phyloP scores from a whole-genome alignment of 2,329 filamentous ascomycete genomes.

The Clarireedia monteithiana region DNA sequence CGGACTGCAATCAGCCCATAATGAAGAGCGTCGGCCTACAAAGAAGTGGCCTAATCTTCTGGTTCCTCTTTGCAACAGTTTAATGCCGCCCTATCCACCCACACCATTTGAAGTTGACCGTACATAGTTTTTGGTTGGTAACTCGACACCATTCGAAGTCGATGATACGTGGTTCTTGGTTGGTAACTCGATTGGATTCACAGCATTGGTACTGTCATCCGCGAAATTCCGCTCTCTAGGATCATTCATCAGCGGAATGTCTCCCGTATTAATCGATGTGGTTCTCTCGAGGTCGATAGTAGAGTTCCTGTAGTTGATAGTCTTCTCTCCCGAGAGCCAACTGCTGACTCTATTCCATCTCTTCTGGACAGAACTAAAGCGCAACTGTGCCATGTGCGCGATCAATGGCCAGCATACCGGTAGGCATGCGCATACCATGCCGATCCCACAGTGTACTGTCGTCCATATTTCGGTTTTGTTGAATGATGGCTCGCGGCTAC shows the following conservation, averaged over 20 bases:
- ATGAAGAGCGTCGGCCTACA: no score
- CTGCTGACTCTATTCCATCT: background rate
- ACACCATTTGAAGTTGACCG: no score
- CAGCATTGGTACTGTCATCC: no score
- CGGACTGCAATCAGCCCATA: no score
- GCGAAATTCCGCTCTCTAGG: background rate
- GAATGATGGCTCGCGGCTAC: constrained; percentile 1
- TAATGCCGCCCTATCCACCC: no score
- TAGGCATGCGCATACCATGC: constrained; percentile 1
- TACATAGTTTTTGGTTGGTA: no score
- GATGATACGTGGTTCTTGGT: no score
- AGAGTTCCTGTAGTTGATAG: background rate
- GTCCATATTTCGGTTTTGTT: background rate
- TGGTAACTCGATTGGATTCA: no score
- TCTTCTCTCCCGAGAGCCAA: background rate
- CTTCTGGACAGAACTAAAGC: background rate
- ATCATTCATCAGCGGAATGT: background rate
- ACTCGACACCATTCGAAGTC: no score
- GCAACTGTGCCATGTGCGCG: background rate
- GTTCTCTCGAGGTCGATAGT: background rate
- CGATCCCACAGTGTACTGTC: background rate
- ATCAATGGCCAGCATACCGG: background rate
- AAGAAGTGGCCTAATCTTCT: no score
- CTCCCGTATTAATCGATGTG: background rate
- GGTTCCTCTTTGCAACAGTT: no score